Percentiles rank a stretch among this genome's conserved stretches.
Conservation (phyloP, 2,329 filamentous ascomycete genomes). For the Eurotiales sp. region DNA sequence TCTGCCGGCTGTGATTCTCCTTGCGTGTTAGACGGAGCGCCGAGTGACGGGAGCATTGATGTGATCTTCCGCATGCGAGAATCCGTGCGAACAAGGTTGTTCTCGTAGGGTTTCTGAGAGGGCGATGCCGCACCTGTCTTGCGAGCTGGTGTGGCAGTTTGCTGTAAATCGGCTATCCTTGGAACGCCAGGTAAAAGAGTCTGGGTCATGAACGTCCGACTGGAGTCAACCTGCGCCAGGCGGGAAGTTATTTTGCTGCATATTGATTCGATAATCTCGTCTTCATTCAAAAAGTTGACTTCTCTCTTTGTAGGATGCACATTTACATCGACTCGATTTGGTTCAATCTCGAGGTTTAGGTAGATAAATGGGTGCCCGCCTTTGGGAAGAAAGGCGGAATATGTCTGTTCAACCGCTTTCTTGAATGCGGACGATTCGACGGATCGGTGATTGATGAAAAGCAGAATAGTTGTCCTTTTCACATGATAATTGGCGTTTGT, state of each 20-base stretch:
- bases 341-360: slow-evolving; percentile 87
- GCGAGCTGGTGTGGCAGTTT: slow-evolving; percentile 2
- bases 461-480: slow-evolving; percentile 79
- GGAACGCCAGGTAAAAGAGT: slow-evolving; percentile 72
- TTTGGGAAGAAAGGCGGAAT: slow-evolving; percentile 83
- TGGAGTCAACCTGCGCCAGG: slow-evolving; percentile 84
- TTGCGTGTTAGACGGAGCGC: slow-evolving; percentile 16
- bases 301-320: slow-evolving; percentile 96
- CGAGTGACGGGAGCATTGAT: slow-evolving; percentile 74
- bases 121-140: slow-evolving; percentile 25
- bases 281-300: slow-evolving; percentile 95
- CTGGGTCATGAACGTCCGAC: slow-evolving; percentile 90
- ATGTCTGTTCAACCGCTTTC: slow-evolving; percentile 87
- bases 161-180: slow-evolving; percentile 27
- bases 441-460: slow-evolving; percentile 95
- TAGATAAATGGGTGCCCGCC: slow-evolving; percentile 93
- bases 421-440: slow-evolving; percentile 88
- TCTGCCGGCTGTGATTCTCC: slow-evolving; percentile 11
- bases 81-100: slow-evolving; percentile 87
- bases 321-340: slow-evolving; percentile 89
- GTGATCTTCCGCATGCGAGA: slow-evolving; percentile 89
- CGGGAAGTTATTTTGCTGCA: slow-evolving; percentile 75
- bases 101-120: slow-evolving; percentile 65
- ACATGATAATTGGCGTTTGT: slow-evolving; percentile 94
- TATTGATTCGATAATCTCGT: slow-evolving; percentile 85